These are phyloP conservation scores for Funneliformis caledonium DNA, from an alignment of 371 early-diverging fungal species.

Conservation along the genomic window DNA sequence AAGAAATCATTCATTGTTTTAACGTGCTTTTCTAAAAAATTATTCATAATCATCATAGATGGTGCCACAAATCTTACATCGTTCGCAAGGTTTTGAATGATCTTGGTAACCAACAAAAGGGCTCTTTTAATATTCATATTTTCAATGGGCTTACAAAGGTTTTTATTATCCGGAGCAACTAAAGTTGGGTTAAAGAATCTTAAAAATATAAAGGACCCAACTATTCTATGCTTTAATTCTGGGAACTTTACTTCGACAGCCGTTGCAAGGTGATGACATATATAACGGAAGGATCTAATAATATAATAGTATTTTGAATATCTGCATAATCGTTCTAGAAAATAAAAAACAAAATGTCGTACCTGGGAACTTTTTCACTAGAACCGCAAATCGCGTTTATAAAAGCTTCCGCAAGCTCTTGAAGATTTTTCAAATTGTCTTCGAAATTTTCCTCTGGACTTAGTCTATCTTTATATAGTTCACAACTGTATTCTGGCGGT, in stretches of 20 bases:
- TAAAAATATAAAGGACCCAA: slow-evolving; percentile 94
- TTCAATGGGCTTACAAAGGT: slow-evolving; percentile 53
- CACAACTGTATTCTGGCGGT: slow-evolving; percentile 63
- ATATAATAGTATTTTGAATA: neutral
- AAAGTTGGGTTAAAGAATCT: slow-evolving; percentile 96
- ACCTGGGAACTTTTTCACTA: slow-evolving; percentile 67
- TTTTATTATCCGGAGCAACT: slow-evolving; percentile 80
- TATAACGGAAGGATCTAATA: slow-evolving; percentile 66
- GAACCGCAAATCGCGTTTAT: slow-evolving; percentile 84
- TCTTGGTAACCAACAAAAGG: slow-evolving; percentile 86
- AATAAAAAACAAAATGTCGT: slow-evolving; percentile 29
- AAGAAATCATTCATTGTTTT: slow-evolving; percentile 65
- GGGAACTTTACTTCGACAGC: slow-evolving; percentile 85
- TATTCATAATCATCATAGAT: slow-evolving; percentile 87
- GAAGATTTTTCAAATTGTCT: slow-evolving; percentile 80
- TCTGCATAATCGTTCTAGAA: neutral
- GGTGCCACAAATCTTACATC: slow-evolving; percentile 83
- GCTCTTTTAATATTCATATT: slow-evolving; percentile 80
- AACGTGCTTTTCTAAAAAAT: slow-evolving; percentile 76
- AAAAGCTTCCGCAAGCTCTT: slow-evolving; percentile 75
- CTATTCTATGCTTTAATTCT: slow-evolving; percentile 81
- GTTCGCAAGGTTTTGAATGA: slow-evolving; percentile 94
- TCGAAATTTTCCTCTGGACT: slow-evolving; percentile 64
- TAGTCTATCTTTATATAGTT: slow-evolving; percentile 79
- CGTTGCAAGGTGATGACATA: slow-evolving; percentile 77